Conservation (phyloP, 2,329 filamentous ascomycete species). For the Ilyonectria mors-panacis region DNA sequence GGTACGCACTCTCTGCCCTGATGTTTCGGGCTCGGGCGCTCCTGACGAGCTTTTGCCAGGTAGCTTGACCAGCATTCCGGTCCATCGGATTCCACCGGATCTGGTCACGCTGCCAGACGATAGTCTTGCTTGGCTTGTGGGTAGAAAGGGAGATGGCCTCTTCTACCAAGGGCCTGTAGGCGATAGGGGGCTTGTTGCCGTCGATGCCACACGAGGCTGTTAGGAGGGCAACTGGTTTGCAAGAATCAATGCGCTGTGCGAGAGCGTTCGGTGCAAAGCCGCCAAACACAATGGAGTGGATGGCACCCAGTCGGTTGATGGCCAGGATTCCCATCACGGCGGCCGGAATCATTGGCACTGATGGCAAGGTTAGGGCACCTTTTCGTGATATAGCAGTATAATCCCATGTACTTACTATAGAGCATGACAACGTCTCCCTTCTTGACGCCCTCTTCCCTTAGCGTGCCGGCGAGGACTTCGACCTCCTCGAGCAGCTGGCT, state of each 20-base stretch:
- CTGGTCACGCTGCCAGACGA: slow-evolving; percentile 89
- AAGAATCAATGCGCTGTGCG: slow-evolving; percentile 90
- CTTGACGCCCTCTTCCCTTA: slow-evolving; percentile 85
- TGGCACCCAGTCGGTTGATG: slow-evolving; percentile 83
- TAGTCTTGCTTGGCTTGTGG: slow-evolving; percentile 80
- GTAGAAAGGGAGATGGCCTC: slow-evolving; percentile 77
- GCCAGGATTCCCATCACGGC: slow-evolving; percentile 90
- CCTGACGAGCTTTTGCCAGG: slow-evolving; percentile 84
- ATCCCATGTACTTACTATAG: slow-evolving; percentile 75
- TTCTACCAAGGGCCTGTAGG: slow-evolving; percentile 84
- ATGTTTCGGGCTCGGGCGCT: slow-evolving; percentile 78
- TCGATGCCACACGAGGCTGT: slow-evolving; percentile 96
- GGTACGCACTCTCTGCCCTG: slow-evolving; percentile 81
- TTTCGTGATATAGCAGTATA: neutral
- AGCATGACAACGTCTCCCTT: slow-evolving; percentile 91
- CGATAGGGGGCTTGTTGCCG: slow-evolving; percentile 82
- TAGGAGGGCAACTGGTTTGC: slow-evolving; percentile 81
- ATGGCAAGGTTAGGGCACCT: slow-evolving; percentile 10
- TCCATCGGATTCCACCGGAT: slow-evolving; percentile 80
- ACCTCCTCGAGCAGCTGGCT: slow-evolving; percentile 83
- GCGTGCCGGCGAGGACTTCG: slow-evolving; percentile 83
- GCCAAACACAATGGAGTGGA: slow-evolving; percentile 94
- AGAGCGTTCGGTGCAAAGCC: slow-evolving; percentile 88
- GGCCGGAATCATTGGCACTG: slow-evolving; percentile 96
- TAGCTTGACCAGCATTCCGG: slow-evolving; percentile 77